Conservation (phyloP, 495 filamentous ascomycete genomes). For the Penicillium ucsense region DNA sequence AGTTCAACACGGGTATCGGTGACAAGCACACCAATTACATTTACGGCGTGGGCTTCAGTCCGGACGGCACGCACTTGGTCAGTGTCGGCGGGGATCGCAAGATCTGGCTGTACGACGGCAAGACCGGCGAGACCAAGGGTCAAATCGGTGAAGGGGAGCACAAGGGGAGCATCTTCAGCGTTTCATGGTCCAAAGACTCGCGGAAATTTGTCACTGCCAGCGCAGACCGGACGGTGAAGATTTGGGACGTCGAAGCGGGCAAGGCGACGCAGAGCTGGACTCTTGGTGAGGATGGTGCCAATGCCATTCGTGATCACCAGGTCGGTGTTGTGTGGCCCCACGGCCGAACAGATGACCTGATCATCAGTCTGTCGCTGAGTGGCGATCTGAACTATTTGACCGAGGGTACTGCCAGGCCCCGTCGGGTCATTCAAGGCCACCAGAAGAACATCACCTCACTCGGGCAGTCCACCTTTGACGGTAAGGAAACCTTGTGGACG, state of each 20-base stretch:
- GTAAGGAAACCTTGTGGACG: conserved; percentile 58
- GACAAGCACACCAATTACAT: conserved; percentile 82
- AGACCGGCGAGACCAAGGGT: conserved; percentile 72
- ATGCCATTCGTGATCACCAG: conserved; percentile 76
- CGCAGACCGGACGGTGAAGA: conserved; percentile 77
- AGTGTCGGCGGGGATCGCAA: conserved; percentile 82
- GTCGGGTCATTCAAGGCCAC: conserved; percentile 75
- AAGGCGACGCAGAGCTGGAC: conserved; percentile 72
- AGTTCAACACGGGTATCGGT: conserved; percentile 69
- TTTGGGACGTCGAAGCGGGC: conserved; percentile 65
- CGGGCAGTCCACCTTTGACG: conserved; percentile 34
- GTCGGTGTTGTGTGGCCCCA: conserved; percentile 90
- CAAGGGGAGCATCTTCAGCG: conserved; percentile 83
- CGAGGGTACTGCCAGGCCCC: conserved; percentile 56
- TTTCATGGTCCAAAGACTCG: conserved; percentile 86
- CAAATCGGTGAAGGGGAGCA: conserved; percentile 77
- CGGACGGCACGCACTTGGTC: conserved; percentile 73
- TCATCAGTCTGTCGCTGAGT: conserved; percentile 79
- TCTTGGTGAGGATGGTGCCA: conserved; percentile 68
- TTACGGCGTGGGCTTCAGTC: conserved; percentile 80
- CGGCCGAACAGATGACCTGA: conserved; percentile 69
- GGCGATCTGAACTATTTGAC: conserved; percentile 87
- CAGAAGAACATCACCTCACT: conserved; percentile 85
- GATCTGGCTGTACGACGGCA: conserved; percentile 93
- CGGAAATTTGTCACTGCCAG: conserved; percentile 83